These are phyloP conservation scores for Prunus yedoensis DNA, from an alignment of 331 rosid species.

Conservation along the genomic window DNA sequence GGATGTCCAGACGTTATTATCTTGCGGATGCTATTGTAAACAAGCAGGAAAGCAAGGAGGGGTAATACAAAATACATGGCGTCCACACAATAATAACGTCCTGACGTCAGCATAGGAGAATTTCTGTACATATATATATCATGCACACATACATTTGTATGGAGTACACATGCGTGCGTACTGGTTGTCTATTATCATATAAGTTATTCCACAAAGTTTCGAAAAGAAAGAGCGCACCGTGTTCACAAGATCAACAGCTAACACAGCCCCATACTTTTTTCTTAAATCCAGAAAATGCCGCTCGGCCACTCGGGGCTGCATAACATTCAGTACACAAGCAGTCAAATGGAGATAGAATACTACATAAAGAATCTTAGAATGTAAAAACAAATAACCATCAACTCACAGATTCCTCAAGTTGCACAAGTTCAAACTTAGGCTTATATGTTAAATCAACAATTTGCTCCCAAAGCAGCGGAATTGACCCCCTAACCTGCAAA, in stretches of 20 bases:
- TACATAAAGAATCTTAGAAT: constrained; percentile 18
- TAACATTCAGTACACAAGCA: constrained; percentile 31
- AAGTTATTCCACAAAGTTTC: neutral
- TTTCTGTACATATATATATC: too few relatives aligned
- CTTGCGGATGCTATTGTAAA: too few relatives aligned
- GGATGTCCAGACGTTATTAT: too few relatives aligned
- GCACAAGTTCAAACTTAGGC: constrained; percentile 78
- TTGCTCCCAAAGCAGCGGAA: constrained; percentile 91
- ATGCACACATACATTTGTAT: neutral
- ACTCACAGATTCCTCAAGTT: constrained; percentile 84
- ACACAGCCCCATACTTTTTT: constrained; percentile 86
- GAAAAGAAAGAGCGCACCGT: constrained; percentile 47
- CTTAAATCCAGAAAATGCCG: constrained; percentile 92
- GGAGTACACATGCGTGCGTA: neutral
- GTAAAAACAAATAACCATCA: constrained; percentile 17
- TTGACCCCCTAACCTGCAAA: constrained; percentile 88
- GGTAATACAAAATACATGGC: too few relatives aligned
- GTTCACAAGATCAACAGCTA: constrained; percentile 90
- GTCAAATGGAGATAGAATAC: constrained; percentile 33
- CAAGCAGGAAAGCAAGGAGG: too few relatives aligned
- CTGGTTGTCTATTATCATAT: neutral
- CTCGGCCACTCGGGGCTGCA: constrained; percentile 80
- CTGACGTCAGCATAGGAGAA: too few relatives aligned
- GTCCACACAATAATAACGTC: too few relatives aligned
- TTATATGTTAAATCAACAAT: constrained; percentile 92